Evolutionary conservation across 345 rosid species (phyloP), one percentile per base, ranked within the genome.

Genomic region (Capsella bursapastoris): DNA sequence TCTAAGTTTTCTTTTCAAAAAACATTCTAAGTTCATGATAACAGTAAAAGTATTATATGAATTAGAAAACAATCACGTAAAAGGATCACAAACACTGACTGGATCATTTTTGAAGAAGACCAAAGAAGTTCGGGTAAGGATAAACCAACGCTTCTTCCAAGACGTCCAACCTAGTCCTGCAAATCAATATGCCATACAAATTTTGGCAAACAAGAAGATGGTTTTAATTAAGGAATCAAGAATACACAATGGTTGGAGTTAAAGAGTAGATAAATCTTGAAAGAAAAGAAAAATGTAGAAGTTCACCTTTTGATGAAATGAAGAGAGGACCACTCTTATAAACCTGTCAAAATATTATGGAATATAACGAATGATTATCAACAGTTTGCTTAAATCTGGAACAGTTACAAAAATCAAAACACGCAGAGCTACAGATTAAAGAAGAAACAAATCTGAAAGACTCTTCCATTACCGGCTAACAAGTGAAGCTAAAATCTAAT

Each of bases 101-200:
- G 97, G 98, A 57, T 94, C 97, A 80, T 86, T 91, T 82, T 90
- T 94, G 71, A 94, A 91, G 84, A 94, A 94, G 64, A 94, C 98
- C 90, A 94, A 82, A 31, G 98, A 94, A 34, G 90, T 91, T 73
- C 96, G 90, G 6, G 98, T 90, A 66, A 94, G 91, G 78, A 94
- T 90, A 75, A 94, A 94, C 97, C 98, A 94, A 37, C 98, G 96
- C 80, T 86, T 94, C 87, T 94, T 94, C 98, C 98, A 94, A 48
- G 97, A 94, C 70, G 90, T 94, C 98, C 98, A 94, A 74, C 98
- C 95, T 63, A 94, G 84, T 68, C 98, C 98, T 94, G 90, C 79
- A 86, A 59, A 72, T 56, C 27, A 52, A 27, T 68, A 64, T 15
- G 47, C 22, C 35, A 49, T 15, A 0, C 6, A 28, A 9, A 28